Base-by-base conservation (phyloP, 2,329 filamentous ascomycete genomes). In the Fusarium pseudoanthophilum region DNA sequence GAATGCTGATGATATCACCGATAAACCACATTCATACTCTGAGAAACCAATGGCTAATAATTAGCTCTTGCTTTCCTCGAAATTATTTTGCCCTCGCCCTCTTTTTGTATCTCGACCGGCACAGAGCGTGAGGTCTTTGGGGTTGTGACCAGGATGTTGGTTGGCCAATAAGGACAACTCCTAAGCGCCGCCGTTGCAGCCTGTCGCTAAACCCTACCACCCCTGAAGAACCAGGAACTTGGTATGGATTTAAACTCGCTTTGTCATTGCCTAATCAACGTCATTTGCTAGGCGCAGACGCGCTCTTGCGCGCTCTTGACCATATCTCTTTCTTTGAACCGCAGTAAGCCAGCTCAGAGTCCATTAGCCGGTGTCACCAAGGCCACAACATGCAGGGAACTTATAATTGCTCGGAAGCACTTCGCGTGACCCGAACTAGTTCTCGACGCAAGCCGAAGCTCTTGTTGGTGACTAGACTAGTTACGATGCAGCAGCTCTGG, bases 181-280 rank as follows among this genome's bases (percentile, higher is more conserved):
- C 59, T 80, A 79, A 79, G 78, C 78, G 78, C 78, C 77, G 76
- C 73, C 68, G 73, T 75, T 77, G 72, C 75, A 75, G 69, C 71
- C 71, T 73, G 76, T 75, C 76, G 71, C 71, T 71, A 61, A 64
- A 74, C 73, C 73, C 78, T 77, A 74, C 71, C 37, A 58, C 65
- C 69, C 68, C 71, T 68, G 61, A 57, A 60, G 71, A 65, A 67
- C 64, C 63, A 68, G 68, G 64, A 69, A 60, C 63, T 69, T 64
- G 66, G 60, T 65, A 63, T 55, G 51, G 51, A 40, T 66, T 64
- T 48, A 55, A 63, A 61, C 52, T 55, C 43, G 40, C 56, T 64
- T 67, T 57, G 60, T 64, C 40, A 68, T 61, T 67, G 58, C 45
- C 52, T 60, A 58, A 71, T 67, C 65, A 65, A 75, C 65, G 55